phyloP scores from a whole-genome alignment of 2,329 filamentous ascomycete genomes.

The Rutstroemia sp. region DNA sequence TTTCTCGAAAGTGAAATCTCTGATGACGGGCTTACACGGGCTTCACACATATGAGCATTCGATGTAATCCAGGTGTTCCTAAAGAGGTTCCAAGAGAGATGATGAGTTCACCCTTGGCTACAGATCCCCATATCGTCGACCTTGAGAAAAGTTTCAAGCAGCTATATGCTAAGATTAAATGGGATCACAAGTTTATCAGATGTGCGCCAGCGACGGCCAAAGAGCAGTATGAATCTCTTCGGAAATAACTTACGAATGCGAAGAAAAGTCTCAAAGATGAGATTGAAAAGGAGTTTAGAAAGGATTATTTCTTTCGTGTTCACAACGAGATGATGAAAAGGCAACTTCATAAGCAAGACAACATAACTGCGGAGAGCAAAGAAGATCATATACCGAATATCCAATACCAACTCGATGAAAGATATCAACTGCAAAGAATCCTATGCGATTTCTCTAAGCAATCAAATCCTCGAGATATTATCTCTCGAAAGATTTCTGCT shows the following conservation, averaged over 20 bases:
- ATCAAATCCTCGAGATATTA: constrained; percentile 11
- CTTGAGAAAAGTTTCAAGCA: constrained; percentile 13
- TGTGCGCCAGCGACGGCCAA: constrained; percentile 2
- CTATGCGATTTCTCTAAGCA: constrained; percentile 17
- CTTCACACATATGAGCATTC: constrained; percentile 18
- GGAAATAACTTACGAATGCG: constrained; percentile 10
- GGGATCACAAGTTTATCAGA: constrained; percentile 15
- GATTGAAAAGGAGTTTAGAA: constrained; percentile 3
- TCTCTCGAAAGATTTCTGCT: background rate
- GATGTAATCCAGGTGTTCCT: constrained; percentile 10
- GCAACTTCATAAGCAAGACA: constrained; percentile 11
- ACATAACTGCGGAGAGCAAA: constrained; percentile 8
- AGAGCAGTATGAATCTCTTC: constrained; percentile 9
- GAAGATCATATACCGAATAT: constrained; percentile 8
- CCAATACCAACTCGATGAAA: constrained; percentile 16
- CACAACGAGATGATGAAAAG: constrained; percentile 17
- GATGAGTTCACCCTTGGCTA: constrained; percentile 5
- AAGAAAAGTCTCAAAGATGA: constrained; percentile 12
- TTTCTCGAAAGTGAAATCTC: constrained; percentile 14
- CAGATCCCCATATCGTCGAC: constrained; percentile 6
- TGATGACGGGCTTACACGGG: constrained; percentile 8
- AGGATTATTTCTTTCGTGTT: constrained; percentile 16
- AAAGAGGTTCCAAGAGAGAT: constrained; percentile 11
- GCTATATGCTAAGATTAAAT: background rate
- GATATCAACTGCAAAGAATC: constrained; percentile 12